Percentiles rank a stretch among this genome's conserved stretches.
phyloP scores from a whole-genome alignment of 176 grass and related monocot species.

The Triticum urartu region DNA sequence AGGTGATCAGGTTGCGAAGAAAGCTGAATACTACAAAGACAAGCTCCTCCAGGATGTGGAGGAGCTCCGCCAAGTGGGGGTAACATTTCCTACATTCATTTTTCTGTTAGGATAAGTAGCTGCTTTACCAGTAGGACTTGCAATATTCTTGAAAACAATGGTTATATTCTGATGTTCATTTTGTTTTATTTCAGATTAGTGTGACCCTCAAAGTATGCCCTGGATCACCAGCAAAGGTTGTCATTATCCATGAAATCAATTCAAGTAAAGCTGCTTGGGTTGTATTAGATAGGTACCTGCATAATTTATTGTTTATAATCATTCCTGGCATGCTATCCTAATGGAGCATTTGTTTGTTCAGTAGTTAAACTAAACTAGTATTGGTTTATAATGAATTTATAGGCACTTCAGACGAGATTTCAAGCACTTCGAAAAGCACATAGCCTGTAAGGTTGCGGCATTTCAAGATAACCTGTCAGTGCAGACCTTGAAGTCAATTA shows the following conservation, averaged over 20 bases:
- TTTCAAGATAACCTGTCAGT: constrained; percentile 52
- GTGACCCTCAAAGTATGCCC: constrained; percentile 52
- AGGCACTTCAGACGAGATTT: constrained; percentile 69
- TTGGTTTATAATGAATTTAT: constrained; percentile 6
- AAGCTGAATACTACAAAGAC: constrained; percentile 37
- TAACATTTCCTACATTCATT: constrained; percentile 18
- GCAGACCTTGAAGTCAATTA: constrained; percentile 29
- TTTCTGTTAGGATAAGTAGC: constrained; percentile 10
- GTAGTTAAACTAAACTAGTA: not conserved
- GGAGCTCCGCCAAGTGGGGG: constrained; percentile 35
- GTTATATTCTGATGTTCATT: constrained; percentile 20
- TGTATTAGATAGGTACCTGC: constrained; percentile 59
- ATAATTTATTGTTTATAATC: constrained; percentile 13
- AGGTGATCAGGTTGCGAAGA: constrained; percentile 38
- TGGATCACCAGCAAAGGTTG: constrained; percentile 56
- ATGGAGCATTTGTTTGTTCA: not conserved
- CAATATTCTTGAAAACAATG: not conserved
- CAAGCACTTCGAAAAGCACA: constrained; percentile 59
- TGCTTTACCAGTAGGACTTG: not conserved
- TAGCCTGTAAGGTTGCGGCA: constrained; percentile 65
- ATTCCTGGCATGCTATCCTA: not conserved
- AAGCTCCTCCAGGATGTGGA: constrained; percentile 52
- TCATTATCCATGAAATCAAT: constrained; percentile 63
- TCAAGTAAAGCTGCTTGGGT: constrained; percentile 63
- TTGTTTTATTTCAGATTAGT: constrained; percentile 43